Conservation (phyloP, 106 monocot species). For the Phalaenopsis equestris region DNA sequence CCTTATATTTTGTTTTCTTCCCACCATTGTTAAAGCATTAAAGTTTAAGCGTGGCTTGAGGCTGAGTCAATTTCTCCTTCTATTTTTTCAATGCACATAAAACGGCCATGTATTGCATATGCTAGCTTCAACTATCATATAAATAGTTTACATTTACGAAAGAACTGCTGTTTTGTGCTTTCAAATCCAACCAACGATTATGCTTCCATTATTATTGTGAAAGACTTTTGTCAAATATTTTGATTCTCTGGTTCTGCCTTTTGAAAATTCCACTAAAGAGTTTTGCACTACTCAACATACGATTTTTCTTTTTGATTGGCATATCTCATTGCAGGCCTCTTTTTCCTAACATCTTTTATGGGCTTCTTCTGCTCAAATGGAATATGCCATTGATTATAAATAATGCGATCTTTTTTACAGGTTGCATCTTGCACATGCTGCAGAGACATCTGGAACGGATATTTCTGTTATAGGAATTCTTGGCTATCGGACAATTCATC, state of each 20-base stretch:
- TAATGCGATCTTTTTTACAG: conserved; percentile 18
- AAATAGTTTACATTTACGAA: no score
- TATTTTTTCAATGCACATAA: no score
- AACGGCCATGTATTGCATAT: no score
- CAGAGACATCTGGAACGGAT: conserved; percentile 62
- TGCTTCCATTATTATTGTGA: background rate
- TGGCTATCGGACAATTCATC: conserved; percentile 84
- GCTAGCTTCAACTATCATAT: no score
- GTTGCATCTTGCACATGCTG: conserved; percentile 49
- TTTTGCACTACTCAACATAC: background rate
- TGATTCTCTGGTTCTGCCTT: background rate
- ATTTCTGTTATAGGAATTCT: conserved; percentile 76
- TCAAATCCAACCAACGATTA: no score
- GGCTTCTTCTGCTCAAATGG: background rate
- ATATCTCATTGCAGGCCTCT: background rate
- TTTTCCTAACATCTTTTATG: background rate
- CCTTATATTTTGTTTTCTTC: no score
- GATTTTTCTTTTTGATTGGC: background rate
- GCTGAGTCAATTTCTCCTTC: no score
- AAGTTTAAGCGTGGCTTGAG: no score
- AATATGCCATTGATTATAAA: conserved; percentile 1
- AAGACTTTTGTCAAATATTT: background rate
- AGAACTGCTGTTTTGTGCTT: no score
- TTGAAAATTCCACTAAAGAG: background rate
- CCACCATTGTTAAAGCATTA: no score